Evolutionary conservation across 306 rosid species (phyloP), one percentile per base, ranked within the genome.

Genomic region (Psophocarpus tetragonolobus): DNA sequence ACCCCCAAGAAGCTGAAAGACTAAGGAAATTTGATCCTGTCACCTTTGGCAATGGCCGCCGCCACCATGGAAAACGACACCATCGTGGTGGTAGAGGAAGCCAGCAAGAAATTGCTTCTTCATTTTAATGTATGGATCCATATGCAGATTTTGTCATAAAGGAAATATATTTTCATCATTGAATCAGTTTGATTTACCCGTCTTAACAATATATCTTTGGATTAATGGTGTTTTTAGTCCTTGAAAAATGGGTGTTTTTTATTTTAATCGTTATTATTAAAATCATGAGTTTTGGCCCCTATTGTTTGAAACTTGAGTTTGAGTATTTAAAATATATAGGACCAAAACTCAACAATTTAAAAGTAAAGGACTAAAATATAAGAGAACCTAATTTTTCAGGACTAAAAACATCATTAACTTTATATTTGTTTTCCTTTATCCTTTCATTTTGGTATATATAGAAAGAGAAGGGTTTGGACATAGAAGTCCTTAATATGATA

Each of bases 11-110:
- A 78, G 96, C 91, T 3, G 88, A 89, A 80, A 85, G 91, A 33
- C 93, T 95, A 23, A 88, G 90, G 13, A 68, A 74, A 24, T 88
- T 85, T 36, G 97, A 95, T 63, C 97, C 97, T 0, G 87, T 91
- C 6, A 95, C 95, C 3, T 95, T 92, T 0, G 93, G 97, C 8
- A 84, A 84, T 13, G 97, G 92, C 57, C 79, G 86, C 15, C 88
- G 50, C 83, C 94, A 56, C 85, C 97, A 42, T 29, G 91, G 88
- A 23, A 90, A 89, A 51, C 74, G 82, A 53, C 90, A 80, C 78
- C 97, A 66, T 68, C 84, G 56, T 39, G 81, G 56, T 39, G 81
- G 75, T 87, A 81, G 45, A 74, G 80, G 47, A 24, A 85, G 77
- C 82, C 72, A 64, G 35, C 70, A 80, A 14, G 84, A 80, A 12